Evolutionary conservation across 495 filamentous ascomycete genomes (phyloP), one percentile per base, ranked within the genome.

Genomic region (Penicillium alfredii): DNA sequence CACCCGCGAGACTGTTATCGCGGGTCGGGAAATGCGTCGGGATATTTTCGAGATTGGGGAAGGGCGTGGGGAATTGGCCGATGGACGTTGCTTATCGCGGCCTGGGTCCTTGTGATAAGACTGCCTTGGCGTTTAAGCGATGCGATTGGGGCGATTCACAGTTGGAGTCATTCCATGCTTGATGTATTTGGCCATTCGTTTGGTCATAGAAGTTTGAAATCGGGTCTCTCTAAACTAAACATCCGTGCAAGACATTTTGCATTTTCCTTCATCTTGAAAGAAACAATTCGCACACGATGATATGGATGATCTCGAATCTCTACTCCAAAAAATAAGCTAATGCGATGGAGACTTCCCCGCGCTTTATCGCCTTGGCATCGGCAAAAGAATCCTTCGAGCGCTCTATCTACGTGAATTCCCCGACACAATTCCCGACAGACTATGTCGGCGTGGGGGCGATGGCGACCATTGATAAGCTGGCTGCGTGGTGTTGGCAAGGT

Each of bases 321-420:
- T n/a, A n/a, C n/a, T n/a, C n/a, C n/a, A n/a, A n/a, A n/a, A n/a
- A n/a, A n/a, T n/a, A n/a, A n/a, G n/a, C n/a, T n/a, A n/a, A n/a
- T n/a, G n/a, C n/a, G n/a, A n/a, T n/a, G n/a, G n/a, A n/a, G 13
- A 0, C 11, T 44, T 44, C 42, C 42, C 42, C 42, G 42, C 42
- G 24, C 32, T 39, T 39, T 39, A 33, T 39, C 30, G 18, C 39
- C 42, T 44, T 44, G 42, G 42, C 42, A 34, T 44, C 42, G 42
- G 42, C 16, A 34, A 44, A 39, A 32, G 15, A 1, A 3, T 31
- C 30, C 28, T 11, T 17, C 16, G 13, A 10, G 13, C 21, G 20
- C 29, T 11, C 28, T 24, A 18, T 31, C 12, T 13, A 8, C 14
- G 24, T 3, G 4, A 31, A 43, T 43, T 43, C 24, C 23, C 28